Conservation (phyloP, 2,329 filamentous ascomycete species). For the Microthyrium microscopicum region DNA sequence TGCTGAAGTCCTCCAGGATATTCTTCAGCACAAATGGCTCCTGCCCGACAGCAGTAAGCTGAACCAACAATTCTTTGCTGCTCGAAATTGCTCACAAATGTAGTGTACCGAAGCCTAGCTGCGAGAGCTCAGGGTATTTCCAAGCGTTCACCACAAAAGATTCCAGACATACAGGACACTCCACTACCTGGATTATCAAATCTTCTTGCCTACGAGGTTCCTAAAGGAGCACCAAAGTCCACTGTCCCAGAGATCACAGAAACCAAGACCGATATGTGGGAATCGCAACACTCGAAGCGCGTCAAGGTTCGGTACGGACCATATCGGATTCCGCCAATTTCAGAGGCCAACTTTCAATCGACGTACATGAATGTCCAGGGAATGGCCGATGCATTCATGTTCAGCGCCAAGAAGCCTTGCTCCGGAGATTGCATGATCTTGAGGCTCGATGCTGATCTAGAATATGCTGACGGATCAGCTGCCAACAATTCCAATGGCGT, state of each 20-base stretch:
- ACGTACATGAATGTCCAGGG: not conserved
- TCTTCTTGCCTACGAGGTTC: no score
- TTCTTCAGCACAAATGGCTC: no score
- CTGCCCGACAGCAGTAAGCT: no score
- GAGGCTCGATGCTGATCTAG: not conserved
- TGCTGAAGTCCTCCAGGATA: no score
- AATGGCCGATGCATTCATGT: constrained; percentile 1
- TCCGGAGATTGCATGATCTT: constrained; percentile 5
- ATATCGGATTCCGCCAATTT: constrained; percentile 3
- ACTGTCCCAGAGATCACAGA: not conserved
- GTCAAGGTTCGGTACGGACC: constrained; percentile 5
- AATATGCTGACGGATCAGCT: constrained; percentile 4
- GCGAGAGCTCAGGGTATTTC: no score
- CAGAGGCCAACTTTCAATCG: not conserved
- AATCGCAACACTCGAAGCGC: not conserved
- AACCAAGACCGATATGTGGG: not conserved
- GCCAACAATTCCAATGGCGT: constrained; percentile 1
- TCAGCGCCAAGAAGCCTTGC: constrained; percentile 4
- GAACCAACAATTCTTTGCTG: no score
- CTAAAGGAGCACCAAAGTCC: not conserved
- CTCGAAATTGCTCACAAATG: no score
- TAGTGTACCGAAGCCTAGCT: no score
- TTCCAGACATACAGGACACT: no score
- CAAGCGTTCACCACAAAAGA: no score
- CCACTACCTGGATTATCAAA: no score